phyloP scores from a whole-genome alignment of 352 stramenopile genomes.

The Phytophthora crassamura region DNA sequence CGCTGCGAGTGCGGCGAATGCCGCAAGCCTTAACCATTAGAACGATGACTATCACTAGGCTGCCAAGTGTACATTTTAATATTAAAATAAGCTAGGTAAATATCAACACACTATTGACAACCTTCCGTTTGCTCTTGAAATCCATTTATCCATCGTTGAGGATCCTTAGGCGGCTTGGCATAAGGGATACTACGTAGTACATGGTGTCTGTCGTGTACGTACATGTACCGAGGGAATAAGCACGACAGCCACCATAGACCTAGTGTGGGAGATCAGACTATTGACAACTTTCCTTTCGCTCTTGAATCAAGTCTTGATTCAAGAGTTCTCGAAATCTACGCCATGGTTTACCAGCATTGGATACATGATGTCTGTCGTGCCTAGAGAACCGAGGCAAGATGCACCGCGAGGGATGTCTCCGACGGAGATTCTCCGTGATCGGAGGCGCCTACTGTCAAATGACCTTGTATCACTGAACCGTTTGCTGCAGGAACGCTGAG shows the following conservation, averaged over 20 bases:
- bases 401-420: constrained; percentile 9
- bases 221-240: too few species aligned
- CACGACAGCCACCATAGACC: too few species aligned
- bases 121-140: too few species aligned
- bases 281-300: too few species aligned
- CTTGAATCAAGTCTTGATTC: too few species aligned
- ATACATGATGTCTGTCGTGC: constrained; percentile 5
- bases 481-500: constrained; percentile 5
- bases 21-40: constrained; percentile 22
- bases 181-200: too few species aligned
- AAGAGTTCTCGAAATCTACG: neutral
- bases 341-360: neutral
- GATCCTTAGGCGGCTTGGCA: too few species aligned
- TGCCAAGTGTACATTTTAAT: constrained; percentile 29
- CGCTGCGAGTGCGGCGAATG: constrained; percentile 30
- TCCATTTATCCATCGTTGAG: too few species aligned
- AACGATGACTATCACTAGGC: neutral
- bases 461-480: constrained; percentile 7
- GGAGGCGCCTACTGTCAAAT: neutral
- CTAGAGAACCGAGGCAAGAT: constrained; percentile 18
- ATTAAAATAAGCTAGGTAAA: constrained; percentile 16
- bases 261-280: too few species aligned
- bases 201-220: too few species aligned
- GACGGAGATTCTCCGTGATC: constrained; percentile 1
- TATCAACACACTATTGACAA: constrained; percentile 18